Conservation (phyloP, 495 filamentous ascomycete genomes). For the Amniculicola lignicola region DNA sequence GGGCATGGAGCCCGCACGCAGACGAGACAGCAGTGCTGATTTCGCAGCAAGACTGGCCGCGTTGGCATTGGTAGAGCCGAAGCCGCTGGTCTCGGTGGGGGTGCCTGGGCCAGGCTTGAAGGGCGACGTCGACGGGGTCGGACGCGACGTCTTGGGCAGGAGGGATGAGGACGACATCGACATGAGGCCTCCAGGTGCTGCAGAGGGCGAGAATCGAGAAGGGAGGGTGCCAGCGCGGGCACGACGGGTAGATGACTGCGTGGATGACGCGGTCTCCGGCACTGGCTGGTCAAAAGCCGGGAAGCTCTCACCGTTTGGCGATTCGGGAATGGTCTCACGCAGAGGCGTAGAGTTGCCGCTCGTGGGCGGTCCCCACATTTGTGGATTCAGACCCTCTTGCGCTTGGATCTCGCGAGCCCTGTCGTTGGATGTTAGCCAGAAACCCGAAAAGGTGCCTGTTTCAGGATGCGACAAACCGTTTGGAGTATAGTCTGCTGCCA, state of each 20-base stretch:
- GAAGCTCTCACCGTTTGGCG: conserved; percentile 89
- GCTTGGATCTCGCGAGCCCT: conserved; percentile 96
- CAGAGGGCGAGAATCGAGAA: conserved; percentile 74
- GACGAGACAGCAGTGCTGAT: conserved; percentile 74
- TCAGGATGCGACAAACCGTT: conserved; percentile 65
- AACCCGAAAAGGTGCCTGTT: conserved; percentile 24
- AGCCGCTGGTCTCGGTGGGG: conserved; percentile 53
- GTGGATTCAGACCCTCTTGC: conserved; percentile 83
- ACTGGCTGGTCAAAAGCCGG: conserved; percentile 75
- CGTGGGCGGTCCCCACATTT: conserved; percentile 92
- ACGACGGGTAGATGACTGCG: conserved; percentile 62
- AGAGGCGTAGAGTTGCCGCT: conserved; percentile 94
- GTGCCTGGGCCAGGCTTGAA: conserved; percentile 76
- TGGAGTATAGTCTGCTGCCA: conserved; percentile 76
- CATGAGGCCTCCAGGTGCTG: conserved; percentile 48
- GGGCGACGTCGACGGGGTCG: conserved; percentile 86
- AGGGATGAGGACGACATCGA: conserved; percentile 60
- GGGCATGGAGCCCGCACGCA: conserved; percentile 93
- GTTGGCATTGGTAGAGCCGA: conserved; percentile 50
- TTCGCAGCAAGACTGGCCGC: conserved; percentile 56
- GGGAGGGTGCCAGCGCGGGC: conserved; percentile 94
- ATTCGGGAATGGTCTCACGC: conserved; percentile 95
- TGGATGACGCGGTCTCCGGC: conserved; percentile 42
- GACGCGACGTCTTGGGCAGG: conserved; percentile 77
- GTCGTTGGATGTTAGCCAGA: conserved; percentile 27